Evolutionary conservation across 352 stramenopile species (phyloP), one percentile per base, ranked within the genome.

Genomic region (Paralagenidium karlingii): DNA sequence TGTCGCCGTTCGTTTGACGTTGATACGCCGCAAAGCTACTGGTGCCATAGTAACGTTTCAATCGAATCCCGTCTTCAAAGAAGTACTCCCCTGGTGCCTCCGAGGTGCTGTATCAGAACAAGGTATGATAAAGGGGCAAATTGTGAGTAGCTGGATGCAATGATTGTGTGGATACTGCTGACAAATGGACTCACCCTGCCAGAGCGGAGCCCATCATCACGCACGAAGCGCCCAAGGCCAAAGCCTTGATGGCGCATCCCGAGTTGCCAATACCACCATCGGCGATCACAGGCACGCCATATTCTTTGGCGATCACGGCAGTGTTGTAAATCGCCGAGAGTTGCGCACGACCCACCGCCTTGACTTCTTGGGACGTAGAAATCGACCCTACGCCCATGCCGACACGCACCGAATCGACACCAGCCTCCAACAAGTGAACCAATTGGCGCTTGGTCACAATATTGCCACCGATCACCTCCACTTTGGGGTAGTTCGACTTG

Each of bases 151-250:
- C n/a, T n/a, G n/a, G n/a, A n/a, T n/a, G n/a, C n/a, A n/a, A n/a
- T n/a, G n/a, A n/a, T n/a, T n/a, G n/a, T n/a, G n/a, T n/a, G n/a
- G n/a, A n/a, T n/a, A n/a, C n/a, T n/a, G n/a, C n/a, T n/a, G n/a
- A 47, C 5, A 20, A 8, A 30, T 3, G 25, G 24, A 51, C 47
- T 3, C 34, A 53, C 29, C 90, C 96, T 7, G 96, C 96, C 43
- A 99, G 81, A 59, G 96, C 96, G 21, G 84, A 97, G 33, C 96
- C 96, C 92, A 98, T 98, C 95, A 99, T 99, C 30, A 98, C 94
- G 51, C 88, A 96, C 27, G 87, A 96, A 25, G 96, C 96, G 24
- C 95, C 95, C 7, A 98, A 64, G 9, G 68, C 74, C 10, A 99
- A 75, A 2, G 96, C 96, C 75, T 99, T 98, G 41, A 94, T 97